Evolutionary conservation across 2,329 filamentous ascomycete genomes (phyloP).

Genomic region (Cladosporium austrohemisphaericum): DNA sequence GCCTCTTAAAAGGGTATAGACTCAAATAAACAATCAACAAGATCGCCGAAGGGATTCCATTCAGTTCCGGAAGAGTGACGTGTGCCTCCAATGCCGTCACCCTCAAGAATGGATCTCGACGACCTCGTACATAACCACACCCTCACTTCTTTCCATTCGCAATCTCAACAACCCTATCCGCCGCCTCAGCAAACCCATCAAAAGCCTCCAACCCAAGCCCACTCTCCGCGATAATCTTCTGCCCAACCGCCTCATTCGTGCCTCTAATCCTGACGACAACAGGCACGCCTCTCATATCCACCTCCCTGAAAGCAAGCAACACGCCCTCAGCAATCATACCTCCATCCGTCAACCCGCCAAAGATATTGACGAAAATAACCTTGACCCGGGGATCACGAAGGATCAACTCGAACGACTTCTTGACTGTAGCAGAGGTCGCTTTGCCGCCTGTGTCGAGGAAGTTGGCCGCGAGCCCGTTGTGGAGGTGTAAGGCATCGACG

Average conservation of each 20-base stretch:
- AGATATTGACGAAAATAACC: constrained; percentile 70
- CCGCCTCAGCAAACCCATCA: constrained; percentile 72
- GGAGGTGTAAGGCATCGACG: constrained; percentile 68
- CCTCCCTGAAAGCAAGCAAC: constrained; percentile 66
- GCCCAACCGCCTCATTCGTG: constrained; percentile 68
- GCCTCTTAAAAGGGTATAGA: too few species aligned
- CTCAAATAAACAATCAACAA: too few species aligned
- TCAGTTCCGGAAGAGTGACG: too few species aligned
- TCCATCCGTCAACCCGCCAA: constrained; percentile 66
- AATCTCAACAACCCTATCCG: constrained; percentile 61
- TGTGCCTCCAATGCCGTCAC: too few species aligned
- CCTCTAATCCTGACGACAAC: constrained; percentile 75
- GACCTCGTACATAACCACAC: too few species aligned
- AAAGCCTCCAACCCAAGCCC: constrained; percentile 66
- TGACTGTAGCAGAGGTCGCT: constrained; percentile 77
- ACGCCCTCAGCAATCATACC: constrained; percentile 80
- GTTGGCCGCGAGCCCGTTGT: constrained; percentile 69
- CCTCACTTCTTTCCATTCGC: constrained; percentile 32
- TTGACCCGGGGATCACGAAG: constrained; percentile 67
- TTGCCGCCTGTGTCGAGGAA: constrained; percentile 90
- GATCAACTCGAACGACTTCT: constrained; percentile 70
- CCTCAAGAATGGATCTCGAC: too few species aligned
- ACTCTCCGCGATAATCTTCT: constrained; percentile 65
- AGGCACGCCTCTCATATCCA: constrained; percentile 55
- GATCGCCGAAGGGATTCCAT: too few species aligned